These are phyloP conservation scores for Ceratocystis destructans DNA, from an alignment of 2,329 filamentous ascomycete genomes.

Conservation along the genomic window DNA sequence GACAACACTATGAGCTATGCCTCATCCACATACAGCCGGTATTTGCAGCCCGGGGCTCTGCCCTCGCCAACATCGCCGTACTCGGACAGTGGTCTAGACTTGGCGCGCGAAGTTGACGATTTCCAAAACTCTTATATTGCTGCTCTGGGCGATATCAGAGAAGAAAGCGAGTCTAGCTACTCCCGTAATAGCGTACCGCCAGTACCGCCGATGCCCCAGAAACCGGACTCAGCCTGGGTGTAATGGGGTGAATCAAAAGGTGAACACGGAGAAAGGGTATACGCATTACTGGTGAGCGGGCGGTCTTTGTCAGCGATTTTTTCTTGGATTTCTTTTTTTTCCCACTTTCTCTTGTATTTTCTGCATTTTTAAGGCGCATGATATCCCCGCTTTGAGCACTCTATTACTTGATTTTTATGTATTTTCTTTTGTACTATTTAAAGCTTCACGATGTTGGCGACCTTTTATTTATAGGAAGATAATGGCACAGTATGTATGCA, in stretches of 20 bases:
- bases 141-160: constrained; percentile 28
- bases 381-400: constrained; percentile 4
- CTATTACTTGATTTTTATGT: constrained; percentile 2
- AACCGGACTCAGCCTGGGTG: constrained; percentile 14
- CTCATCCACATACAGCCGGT: constrained; percentile 17
- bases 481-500: neutral
- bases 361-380: constrained; percentile 1
- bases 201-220: constrained; percentile 12
- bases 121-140: constrained; percentile 33
- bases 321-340: neutral
- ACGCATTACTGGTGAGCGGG: neutral
- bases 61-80: constrained; percentile 20
- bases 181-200: constrained; percentile 7
- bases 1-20: constrained; percentile 18
- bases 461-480: neutral
- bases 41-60: constrained; percentile 16
- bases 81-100: constrained; percentile 25
- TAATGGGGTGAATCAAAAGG: neutral
- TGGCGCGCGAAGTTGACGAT: constrained; percentile 34
- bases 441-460: neutral
- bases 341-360: neutral
- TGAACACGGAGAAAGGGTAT: too few species aligned
- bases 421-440: constrained; percentile 5
- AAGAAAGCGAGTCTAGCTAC: constrained; percentile 22
- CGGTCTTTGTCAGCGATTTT: neutral